Percentiles rank a stretch among this genome's conserved stretches.
phyloP scores from a whole-genome alignment of 352 stramenopile genomes.

The Phytophthora sojae region DNA sequence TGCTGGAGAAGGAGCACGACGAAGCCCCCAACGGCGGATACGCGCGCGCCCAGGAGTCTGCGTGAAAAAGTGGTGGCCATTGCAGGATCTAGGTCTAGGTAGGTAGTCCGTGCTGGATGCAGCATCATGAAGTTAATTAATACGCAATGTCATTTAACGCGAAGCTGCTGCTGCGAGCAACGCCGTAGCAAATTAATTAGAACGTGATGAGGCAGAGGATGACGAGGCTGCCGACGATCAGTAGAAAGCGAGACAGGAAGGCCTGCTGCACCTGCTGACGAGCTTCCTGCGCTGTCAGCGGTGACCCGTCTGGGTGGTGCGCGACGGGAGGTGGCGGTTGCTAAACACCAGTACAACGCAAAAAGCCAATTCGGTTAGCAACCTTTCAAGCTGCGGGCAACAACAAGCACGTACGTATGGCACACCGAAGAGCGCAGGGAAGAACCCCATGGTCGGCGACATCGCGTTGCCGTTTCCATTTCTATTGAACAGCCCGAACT shows the following conservation, averaged over 20 bases:
- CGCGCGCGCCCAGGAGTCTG: slow-evolving; percentile 28
- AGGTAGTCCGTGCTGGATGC: not conserved
- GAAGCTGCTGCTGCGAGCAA: not conserved
- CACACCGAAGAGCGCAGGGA: slow-evolving; percentile 84
- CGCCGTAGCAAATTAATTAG: slow-evolving; percentile 25
- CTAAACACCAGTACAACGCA: slow-evolving; percentile 25
- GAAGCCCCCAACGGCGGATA: slow-evolving; percentile 29
- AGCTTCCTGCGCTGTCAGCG: slow-evolving; percentile 56
- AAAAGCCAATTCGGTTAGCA: not conserved
- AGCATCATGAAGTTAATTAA: not conserved
- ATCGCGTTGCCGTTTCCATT: slow-evolving; percentile 48
- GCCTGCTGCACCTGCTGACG: slow-evolving; percentile 77
- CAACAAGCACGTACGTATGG: slow-evolving; percentile 40
- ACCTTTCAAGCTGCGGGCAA: not conserved
- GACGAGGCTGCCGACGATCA: slow-evolving; percentile 76
- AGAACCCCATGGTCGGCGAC: slow-evolving; percentile 84
- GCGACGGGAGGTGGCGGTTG: slow-evolving; percentile 45
- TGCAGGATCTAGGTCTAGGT: not conserved
- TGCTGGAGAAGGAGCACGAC: slow-evolving; percentile 67
- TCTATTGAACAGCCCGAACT: slow-evolving; percentile 52
- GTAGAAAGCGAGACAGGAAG: slow-evolving; percentile 75
- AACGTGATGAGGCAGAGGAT: slow-evolving; percentile 79
- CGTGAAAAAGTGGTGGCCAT: slow-evolving; percentile 3
- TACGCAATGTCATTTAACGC: not conserved
- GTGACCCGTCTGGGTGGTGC: slow-evolving; percentile 53